Conservation (phyloP, 345 rosid species). For the Arabidopsis suecica region DNA sequence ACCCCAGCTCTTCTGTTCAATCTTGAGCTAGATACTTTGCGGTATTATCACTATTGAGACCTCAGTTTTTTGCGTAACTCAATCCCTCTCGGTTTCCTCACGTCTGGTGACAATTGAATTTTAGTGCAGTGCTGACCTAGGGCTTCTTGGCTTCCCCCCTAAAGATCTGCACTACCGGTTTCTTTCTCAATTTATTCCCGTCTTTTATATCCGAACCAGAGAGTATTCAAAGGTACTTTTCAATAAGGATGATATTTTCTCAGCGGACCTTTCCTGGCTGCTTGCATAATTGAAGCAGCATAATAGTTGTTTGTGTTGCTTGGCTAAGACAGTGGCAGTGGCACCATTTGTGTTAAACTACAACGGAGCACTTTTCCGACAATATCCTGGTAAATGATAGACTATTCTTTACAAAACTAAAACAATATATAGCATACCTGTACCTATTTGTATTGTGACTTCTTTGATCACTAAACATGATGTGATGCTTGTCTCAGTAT, state of each 20-base stretch:
- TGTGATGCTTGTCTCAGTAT: conserved; percentile 20
- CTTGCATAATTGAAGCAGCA: conserved; percentile 32
- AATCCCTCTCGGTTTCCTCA: conserved; percentile 30
- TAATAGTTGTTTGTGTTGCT: conserved; percentile 48
- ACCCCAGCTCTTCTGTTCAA: conserved; percentile 87
- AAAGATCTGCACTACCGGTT: conserved; percentile 95
- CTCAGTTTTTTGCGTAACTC: conserved; percentile 28
- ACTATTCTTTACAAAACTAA: conserved; percentile 17
- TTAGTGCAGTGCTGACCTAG: conserved; percentile 89
- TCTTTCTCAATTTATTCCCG: conserved; percentile 86
- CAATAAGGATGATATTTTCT: conserved; percentile 10
- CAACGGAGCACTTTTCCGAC: conserved; percentile 92
- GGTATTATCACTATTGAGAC: conserved; percentile 53
- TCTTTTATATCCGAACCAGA: conserved; percentile 82
- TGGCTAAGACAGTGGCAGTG: conserved; percentile 82
- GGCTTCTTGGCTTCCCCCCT: conserved; percentile 85
- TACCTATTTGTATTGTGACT: conserved; percentile 26
- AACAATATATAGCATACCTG: not conserved
- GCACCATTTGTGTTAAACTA: conserved; percentile 88
- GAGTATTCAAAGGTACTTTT: conserved; percentile 87
- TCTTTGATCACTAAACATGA: conserved; percentile 9
- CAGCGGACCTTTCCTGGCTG: conserved; percentile 26
- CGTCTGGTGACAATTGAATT: conserved; percentile 33
- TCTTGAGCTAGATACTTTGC: conserved; percentile 94
- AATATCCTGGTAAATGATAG: conserved; percentile 71